A percentile compares a stretch with the other conserved stretches of the same genome.
phyloP scores from a whole-genome alignment of 176 grass and related monocot genomes.

The Leersia perrieri region DNA sequence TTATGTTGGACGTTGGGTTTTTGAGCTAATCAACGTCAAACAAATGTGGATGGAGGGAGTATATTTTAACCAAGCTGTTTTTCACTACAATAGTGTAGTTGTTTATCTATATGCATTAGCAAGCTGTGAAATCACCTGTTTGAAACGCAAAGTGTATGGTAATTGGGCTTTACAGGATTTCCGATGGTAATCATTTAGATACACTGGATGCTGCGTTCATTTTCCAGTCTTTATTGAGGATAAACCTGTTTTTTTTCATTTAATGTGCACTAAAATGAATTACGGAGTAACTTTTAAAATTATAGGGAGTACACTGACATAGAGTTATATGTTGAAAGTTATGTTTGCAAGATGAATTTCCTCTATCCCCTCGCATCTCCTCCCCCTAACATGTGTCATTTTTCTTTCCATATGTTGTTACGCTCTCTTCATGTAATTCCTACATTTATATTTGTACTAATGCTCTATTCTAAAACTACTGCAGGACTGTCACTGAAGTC shows the following conservation, averaged over 20 bases:
- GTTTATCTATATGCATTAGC: background rate
- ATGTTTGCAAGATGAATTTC: background rate
- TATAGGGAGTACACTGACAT: background rate
- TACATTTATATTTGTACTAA: background rate
- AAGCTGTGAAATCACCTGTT: background rate
- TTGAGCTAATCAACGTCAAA: too few relatives aligned
- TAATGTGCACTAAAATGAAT: constrained; percentile 17
- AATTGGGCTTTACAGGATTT: background rate
- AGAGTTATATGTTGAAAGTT: background rate
- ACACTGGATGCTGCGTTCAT: background rate
- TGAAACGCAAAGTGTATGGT: background rate
- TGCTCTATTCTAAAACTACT: constrained; percentile 31
- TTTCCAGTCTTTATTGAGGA: background rate
- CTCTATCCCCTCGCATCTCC: background rate
- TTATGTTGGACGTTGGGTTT: too few relatives aligned
- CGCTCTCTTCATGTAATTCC: background rate
- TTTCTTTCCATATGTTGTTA: background rate
- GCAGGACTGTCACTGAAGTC: constrained; percentile 94
- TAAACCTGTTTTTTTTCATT: background rate
- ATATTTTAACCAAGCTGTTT: background rate
- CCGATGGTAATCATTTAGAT: background rate
- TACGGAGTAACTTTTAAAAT: background rate
- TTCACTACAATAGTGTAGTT: background rate
- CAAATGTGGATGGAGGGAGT: too few relatives aligned
- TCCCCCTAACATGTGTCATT: background rate